Evolutionary conservation across 371 early-diverging fungal species (phyloP).

Genomic region (Saksenaea oblongispora): DNA sequence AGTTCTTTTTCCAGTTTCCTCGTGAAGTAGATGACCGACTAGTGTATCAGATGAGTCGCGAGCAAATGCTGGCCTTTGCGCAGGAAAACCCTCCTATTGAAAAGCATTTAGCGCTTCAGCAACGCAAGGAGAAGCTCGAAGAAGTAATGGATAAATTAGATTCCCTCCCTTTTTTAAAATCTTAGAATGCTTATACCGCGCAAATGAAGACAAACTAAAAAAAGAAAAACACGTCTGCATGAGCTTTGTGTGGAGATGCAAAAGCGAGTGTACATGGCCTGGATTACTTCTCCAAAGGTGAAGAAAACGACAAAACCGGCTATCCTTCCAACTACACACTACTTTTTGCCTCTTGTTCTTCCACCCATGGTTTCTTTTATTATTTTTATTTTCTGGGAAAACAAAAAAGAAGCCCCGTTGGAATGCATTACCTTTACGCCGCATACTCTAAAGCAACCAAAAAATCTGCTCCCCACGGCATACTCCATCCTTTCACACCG

Average conservation of each 20-base stretch:
- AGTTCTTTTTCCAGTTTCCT: conserved; percentile 97
- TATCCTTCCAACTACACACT: no score
- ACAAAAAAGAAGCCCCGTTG: not conserved
- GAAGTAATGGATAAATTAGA: conserved; percentile 78
- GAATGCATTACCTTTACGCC: conserved; percentile 4
- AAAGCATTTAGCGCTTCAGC: conserved; percentile 83
- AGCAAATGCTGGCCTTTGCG: conserved; percentile 85
- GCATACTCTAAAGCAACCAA: conserved; percentile 66
- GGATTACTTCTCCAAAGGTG: no score
- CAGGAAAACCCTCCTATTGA: conserved; percentile 85
- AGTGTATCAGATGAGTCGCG: conserved; percentile 71
- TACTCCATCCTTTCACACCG: conserved; percentile 56
- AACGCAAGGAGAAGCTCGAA: conserved; percentile 84
- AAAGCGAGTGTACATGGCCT: no score
- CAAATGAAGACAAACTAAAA: no score
- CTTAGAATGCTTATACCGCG: no score
- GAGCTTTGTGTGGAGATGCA: no score
- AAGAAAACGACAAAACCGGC: no score
- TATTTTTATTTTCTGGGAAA: not conserved
- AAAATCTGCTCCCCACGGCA: conserved; percentile 77
- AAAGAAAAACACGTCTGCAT: no score
- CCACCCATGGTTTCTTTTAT: no score
- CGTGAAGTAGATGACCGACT: conserved; percentile 89
- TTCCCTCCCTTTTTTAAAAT: conserved; percentile 33
- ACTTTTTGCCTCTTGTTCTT: no score